Evolutionary conservation across 1,284 basidiomycete species (phyloP).

Genomic region (Phenoliferia sp.): DNA sequence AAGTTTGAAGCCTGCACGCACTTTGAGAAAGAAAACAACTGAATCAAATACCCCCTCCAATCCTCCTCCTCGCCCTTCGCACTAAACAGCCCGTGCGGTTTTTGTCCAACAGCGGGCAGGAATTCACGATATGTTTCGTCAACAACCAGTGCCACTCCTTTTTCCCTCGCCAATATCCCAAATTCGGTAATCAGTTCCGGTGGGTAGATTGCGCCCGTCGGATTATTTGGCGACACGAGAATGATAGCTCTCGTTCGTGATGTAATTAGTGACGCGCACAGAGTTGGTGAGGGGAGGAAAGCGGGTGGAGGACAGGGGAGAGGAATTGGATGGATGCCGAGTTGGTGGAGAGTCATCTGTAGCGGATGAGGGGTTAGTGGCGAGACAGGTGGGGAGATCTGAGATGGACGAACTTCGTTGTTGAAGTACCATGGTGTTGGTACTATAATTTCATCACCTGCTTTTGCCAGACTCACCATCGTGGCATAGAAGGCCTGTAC

Average conservation of each 20-base stretch:
- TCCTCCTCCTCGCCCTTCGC: slow-evolving; percentile 37
- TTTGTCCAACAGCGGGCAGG: slow-evolving; percentile 47
- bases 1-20: slow-evolving; percentile 29
- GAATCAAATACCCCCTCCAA: slow-evolving; percentile 52
- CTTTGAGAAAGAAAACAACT: slow-evolving; percentile 64
- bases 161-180: slow-evolving; percentile 55
- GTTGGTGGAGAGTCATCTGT: slow-evolving; percentile 14
- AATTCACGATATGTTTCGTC: slow-evolving; percentile 89
- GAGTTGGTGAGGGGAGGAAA: slow-evolving; percentile 57
- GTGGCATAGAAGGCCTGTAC: slow-evolving; percentile 66
- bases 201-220: slow-evolving; percentile 69
- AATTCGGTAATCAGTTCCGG: slow-evolving; percentile 60
- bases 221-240: slow-evolving; percentile 71
- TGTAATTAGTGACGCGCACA: slow-evolving; percentile 54
- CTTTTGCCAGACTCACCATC: slow-evolving; percentile 61
- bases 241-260: slow-evolving; percentile 62
- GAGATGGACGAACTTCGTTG: slow-evolving; percentile 11
- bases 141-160: slow-evolving; percentile 67
- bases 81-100: slow-evolving; percentile 14
- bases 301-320: slow-evolving; percentile 54
- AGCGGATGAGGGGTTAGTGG: background rate
- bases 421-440: slow-evolving; percentile 59
- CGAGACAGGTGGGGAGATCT: background rate
- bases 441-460: slow-evolving; percentile 70
- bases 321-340: slow-evolving; percentile 53